Conservation (phyloP, 169 alveolate genomes). For the Theileria sp. region DNA sequence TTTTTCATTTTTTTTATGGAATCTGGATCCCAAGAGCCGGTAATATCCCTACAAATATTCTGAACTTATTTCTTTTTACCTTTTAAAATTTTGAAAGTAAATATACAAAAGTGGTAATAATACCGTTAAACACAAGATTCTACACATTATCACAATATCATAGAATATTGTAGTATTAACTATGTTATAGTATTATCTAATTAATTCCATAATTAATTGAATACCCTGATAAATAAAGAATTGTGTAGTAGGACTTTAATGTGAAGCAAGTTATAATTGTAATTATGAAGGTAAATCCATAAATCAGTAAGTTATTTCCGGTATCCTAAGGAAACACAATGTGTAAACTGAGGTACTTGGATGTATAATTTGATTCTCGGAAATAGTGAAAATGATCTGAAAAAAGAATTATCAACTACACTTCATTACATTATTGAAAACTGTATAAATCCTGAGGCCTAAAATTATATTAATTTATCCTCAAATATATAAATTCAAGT, state of each 20-base stretch:
- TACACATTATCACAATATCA: not conserved
- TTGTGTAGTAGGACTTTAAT: conserved; percentile 26
- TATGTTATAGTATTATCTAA: not conserved
- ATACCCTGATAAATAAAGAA: conserved; percentile 42
- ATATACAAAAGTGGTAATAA: conserved; percentile 53
- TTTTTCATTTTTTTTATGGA: conserved; percentile 24
- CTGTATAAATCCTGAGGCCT: conserved; percentile 60
- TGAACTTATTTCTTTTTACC: conserved; percentile 12
- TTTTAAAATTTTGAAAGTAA: conserved; percentile 47
- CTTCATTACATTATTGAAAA: conserved; percentile 40
- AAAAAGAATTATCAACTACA: not conserved
- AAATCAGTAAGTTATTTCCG: not conserved
- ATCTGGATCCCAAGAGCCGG: conserved; percentile 70
- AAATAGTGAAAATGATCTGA: conserved; percentile 52
- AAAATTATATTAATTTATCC: not conserved
- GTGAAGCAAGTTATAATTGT: conserved; percentile 25
- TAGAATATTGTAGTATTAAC: not conserved
- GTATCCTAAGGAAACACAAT: conserved; percentile 6
- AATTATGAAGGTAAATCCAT: conserved; percentile 24
- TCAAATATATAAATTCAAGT: not conserved
- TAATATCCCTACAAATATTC: conserved; percentile 35
- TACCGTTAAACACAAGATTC: conserved; percentile 22
- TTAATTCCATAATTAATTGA: not conserved
- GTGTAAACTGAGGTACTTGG: conserved; percentile 20
- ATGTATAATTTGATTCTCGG: conserved; percentile 41